These are phyloP conservation scores for Fraxinus sp. DNA, from an alignment of 305 asterid genomes.

Conservation along the genomic window DNA sequence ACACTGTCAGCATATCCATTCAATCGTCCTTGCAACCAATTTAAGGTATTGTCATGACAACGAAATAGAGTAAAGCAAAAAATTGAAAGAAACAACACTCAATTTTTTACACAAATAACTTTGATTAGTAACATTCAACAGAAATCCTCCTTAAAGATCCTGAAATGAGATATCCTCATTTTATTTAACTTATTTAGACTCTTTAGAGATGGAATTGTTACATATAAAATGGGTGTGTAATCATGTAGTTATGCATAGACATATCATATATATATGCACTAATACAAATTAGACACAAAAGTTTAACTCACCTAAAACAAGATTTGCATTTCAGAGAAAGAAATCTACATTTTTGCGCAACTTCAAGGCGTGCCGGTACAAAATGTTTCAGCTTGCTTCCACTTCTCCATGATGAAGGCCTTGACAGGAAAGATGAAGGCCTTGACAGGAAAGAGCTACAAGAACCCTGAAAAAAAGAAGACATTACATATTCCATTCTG, in stretches of 20 bases:
- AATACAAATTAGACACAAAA: constrained; percentile 11
- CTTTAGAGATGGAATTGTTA: constrained; percentile 7
- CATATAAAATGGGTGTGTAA: background rate
- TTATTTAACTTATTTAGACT: background rate
- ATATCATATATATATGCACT: constrained; percentile 9
- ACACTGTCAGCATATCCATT: background rate
- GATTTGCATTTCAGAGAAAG: constrained; percentile 61
- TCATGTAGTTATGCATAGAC: background rate
- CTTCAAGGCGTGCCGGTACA: constrained; percentile 28
- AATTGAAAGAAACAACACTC: background rate
- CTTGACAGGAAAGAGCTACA: constrained; percentile 37
- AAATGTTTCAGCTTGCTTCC: constrained; percentile 45
- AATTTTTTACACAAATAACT: background rate
- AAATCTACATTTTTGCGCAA: constrained; percentile 46
- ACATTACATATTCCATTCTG: constrained; percentile 9
- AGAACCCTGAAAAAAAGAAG: constrained; percentile 52
- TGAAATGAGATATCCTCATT: constrained; percentile 10
- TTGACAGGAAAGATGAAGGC: constrained; percentile 37
- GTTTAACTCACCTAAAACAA: constrained; percentile 51
- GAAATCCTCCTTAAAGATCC: background rate
- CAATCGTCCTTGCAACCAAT: background rate
- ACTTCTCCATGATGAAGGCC: constrained; percentile 45
- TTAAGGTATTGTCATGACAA: background rate
- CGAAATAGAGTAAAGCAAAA: constrained; percentile 15
- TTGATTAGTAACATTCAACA: constrained; percentile 20